Conservation (phyloP, 257 asterid species). For the Solanum verrucosum region DNA sequence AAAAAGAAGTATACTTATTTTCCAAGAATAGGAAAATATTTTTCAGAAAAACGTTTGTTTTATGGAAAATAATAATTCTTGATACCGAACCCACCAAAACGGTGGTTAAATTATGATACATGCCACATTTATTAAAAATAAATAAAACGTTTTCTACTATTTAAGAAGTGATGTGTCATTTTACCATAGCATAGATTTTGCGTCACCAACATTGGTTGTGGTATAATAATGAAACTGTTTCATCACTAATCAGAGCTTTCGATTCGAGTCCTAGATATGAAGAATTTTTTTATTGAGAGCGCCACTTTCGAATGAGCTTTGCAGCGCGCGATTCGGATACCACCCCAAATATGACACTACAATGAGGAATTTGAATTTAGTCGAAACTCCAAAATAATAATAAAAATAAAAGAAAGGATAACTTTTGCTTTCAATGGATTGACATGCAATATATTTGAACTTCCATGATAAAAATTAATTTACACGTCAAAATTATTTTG, state of each 20-base stretch:
- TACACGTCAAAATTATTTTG: background rate
- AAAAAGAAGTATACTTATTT: background rate
- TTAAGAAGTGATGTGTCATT: background rate
- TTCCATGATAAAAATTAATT: background rate
- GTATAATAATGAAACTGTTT: too few species aligned
- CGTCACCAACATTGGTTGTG: background rate
- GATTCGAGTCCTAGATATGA: too few species aligned
- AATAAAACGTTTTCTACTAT: background rate
- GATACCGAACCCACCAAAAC: background rate
- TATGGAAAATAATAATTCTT: background rate
- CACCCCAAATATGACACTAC: background rate
- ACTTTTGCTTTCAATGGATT: background rate
- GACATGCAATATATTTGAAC: background rate
- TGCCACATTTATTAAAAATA: background rate
- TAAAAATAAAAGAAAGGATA: background rate
- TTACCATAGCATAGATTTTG: background rate
- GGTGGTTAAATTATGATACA: background rate
- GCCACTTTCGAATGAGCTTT: too few species aligned
- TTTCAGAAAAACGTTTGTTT: background rate
- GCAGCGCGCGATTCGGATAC: accelerated
- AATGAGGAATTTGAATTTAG: accelerated
- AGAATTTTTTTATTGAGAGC: too few species aligned
- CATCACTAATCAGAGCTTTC: too few species aligned
- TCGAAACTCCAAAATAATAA: too few species aligned
- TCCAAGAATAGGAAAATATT: background rate